These are phyloP conservation scores for Malassezia yamatoensis DNA, from an alignment of 1,284 basidiomycete species.

Conservation along the genomic window DNA sequence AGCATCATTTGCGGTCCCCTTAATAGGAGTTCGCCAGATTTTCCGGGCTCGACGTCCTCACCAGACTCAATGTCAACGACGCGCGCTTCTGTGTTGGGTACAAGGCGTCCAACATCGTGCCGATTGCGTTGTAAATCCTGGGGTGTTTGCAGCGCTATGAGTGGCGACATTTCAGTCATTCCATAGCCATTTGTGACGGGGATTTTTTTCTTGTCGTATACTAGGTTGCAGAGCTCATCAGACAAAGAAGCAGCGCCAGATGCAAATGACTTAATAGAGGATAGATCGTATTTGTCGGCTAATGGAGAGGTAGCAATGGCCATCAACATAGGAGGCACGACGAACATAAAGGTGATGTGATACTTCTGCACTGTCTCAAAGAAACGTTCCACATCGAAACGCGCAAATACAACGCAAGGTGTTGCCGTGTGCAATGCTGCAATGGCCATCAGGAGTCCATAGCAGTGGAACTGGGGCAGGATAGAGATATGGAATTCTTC, in stretches of 20 bases:
- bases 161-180: constrained; percentile 46
- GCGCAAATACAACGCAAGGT: constrained; percentile 31
- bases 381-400: constrained; percentile 36
- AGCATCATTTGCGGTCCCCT: constrained; percentile 45
- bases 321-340: constrained; percentile 43
- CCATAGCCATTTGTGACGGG: constrained; percentile 41
- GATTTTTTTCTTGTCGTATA: constrained; percentile 33
- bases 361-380: constrained; percentile 28
- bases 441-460: constrained; percentile 38
- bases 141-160: constrained; percentile 37
- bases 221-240: constrained; percentile 24
- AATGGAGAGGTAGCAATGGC: constrained; percentile 35
- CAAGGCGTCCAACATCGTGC: constrained; percentile 33
- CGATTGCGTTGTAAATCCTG: constrained; percentile 22
- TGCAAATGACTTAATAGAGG: constrained; percentile 33
- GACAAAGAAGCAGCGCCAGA: constrained; percentile 38
- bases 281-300: constrained; percentile 35
- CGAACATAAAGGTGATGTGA: constrained; percentile 41
- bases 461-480: constrained; percentile 46
- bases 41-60: constrained; percentile 25
- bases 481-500: constrained; percentile 39
- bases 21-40: constrained; percentile 39
- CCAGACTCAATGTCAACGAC: constrained; percentile 25
- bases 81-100: constrained; percentile 35
- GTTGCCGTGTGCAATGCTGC: constrained; percentile 41